Conservation (phyloP, 73 alveolate species). For the Paramecium primaurelia region DNA sequence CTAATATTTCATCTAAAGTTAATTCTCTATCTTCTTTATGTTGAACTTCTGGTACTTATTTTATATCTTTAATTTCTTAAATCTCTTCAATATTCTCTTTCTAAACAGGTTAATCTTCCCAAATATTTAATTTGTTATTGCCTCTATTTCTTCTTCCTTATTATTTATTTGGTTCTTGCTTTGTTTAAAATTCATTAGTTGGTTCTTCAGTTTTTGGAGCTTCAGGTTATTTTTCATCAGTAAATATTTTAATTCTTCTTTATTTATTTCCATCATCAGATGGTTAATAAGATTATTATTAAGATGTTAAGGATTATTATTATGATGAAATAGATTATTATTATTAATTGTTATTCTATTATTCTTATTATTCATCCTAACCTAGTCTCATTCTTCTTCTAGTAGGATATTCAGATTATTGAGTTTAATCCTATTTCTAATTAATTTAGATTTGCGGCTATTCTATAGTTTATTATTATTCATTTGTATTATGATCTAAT, state of each 20-base stretch:
- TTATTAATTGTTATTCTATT: background rate
- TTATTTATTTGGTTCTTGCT: background rate
- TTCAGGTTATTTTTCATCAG: background rate
- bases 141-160: constrained; percentile 29
- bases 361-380: background rate
- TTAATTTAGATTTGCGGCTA: background rate
- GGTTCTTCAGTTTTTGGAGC: background rate
- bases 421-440: background rate
- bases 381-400: background rate
- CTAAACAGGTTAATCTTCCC: constrained; percentile 6
- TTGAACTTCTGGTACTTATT: background rate
- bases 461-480: background rate
- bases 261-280: background rate
- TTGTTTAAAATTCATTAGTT: background rate
- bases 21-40: background rate
- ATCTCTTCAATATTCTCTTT: background rate
- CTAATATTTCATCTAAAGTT: constrained; percentile 21
- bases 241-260: background rate
- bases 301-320: background rate
- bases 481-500: background rate
- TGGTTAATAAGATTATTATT: background rate
- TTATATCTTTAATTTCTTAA: background rate
- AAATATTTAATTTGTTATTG: constrained; percentile 1
- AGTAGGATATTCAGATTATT: background rate
- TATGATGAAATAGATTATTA: background rate